A percentile compares a stretch with the other conserved stretches of the same genome.
Evolutionary conservation across 148 eudicot genomes (phyloP).

Genomic region (Nepenthes gracilis): DNA sequence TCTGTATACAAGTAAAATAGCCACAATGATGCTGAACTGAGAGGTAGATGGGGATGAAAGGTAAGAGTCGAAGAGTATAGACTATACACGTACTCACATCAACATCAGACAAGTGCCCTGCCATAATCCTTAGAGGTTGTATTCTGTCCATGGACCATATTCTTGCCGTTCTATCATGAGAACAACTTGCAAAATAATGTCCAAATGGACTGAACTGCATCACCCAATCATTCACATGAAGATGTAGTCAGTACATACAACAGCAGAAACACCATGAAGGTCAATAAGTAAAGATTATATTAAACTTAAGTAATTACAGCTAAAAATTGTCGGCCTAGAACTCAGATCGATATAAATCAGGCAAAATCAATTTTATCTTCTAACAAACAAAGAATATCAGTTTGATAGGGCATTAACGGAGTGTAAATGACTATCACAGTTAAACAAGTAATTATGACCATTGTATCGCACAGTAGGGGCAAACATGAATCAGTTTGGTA

Average conservation of each 20-base stretch:
- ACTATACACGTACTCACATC: slow-evolving; percentile 50
- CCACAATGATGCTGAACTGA: background rate
- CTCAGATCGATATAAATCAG: too few species aligned
- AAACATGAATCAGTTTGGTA: too few species aligned
- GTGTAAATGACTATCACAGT: too few species aligned
- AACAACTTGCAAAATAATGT: slow-evolving; percentile 94
- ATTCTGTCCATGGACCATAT: slow-evolving; percentile 93
- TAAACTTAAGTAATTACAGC: too few species aligned
- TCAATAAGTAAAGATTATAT: background rate
- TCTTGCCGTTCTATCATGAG: slow-evolving; percentile 98
- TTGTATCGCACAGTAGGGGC: too few species aligned
- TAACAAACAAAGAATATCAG: too few species aligned
- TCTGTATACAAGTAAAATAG: background rate
- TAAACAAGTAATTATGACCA: too few species aligned
- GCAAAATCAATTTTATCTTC: too few species aligned
- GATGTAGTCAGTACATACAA: background rate
- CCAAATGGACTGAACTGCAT: slow-evolving; percentile 96
- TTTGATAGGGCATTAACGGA: too few species aligned
- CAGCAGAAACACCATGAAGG: background rate
- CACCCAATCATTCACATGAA: slow-evolving; percentile 11
- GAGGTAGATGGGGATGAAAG: background rate
- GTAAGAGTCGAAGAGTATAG: background rate
- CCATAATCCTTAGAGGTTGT: slow-evolving; percentile 95
- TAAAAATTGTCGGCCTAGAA: too few species aligned
- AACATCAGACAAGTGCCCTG: slow-evolving; percentile 98